A percentile compares a stretch with the other conserved stretches of the same genome.
These are phyloP conservation scores for Trichoderma sp. DNA, from an alignment of 2,329 filamentous ascomycete genomes.

Conservation along the genomic window DNA sequence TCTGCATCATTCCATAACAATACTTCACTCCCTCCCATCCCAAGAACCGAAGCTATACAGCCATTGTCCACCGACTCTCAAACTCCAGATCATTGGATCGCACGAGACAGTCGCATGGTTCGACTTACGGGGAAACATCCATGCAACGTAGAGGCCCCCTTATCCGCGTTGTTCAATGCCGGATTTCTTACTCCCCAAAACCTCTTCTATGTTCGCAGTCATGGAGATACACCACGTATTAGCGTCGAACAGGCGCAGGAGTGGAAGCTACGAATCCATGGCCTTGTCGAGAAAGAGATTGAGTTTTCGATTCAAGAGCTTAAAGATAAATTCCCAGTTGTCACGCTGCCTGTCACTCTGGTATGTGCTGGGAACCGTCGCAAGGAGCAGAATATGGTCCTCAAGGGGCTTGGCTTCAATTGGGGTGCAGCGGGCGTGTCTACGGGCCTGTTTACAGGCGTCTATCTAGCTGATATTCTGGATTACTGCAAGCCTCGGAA, in stretches of 20 bases:
- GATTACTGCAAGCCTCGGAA: slow-evolving; percentile 64
- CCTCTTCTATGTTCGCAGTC: slow-evolving; percentile 89
- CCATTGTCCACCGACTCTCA: slow-evolving; percentile 41
- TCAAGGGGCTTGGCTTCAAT: slow-evolving; percentile 91
- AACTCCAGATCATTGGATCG: slow-evolving; percentile 81
- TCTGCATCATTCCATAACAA: not conserved
- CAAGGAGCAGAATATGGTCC: slow-evolving; percentile 89
- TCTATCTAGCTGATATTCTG: slow-evolving; percentile 72
- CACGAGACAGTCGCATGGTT: slow-evolving; percentile 78
- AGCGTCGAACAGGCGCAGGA: slow-evolving; percentile 65
- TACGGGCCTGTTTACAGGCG: slow-evolving; percentile 85
- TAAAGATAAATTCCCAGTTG: slow-evolving; percentile 72
- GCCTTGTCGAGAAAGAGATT: slow-evolving; percentile 76
- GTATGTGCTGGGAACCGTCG: slow-evolving; percentile 90
- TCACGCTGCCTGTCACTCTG: slow-evolving; percentile 83
- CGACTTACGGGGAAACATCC: slow-evolving; percentile 86
- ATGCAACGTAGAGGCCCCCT: slow-evolving; percentile 85
- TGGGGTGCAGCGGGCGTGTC: slow-evolving; percentile 89
- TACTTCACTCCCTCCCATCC: not conserved
- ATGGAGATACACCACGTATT: slow-evolving; percentile 79
- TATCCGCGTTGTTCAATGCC: slow-evolving; percentile 73
- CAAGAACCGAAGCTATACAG: not conserved
- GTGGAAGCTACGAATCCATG: slow-evolving; percentile 86
- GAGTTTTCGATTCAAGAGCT: slow-evolving; percentile 72
- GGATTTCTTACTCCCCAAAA: slow-evolving; percentile 87